These are phyloP conservation scores for Colletotrichum theobromicola DNA, from an alignment of 2,329 filamentous ascomycete species.

Conservation along the genomic window DNA sequence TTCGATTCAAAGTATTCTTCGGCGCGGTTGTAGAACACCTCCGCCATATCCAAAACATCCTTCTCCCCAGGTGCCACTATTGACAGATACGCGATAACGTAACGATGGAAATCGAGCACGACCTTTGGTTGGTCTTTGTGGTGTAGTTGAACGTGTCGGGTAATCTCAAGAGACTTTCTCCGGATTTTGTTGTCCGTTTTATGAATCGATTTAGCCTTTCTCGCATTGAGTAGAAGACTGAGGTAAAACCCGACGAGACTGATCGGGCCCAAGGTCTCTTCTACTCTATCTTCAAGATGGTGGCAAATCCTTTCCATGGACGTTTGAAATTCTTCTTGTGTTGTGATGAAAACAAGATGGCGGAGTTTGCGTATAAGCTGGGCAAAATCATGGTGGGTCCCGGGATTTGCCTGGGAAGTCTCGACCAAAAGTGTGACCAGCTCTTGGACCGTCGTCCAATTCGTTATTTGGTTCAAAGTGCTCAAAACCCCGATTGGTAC, in stretches of 20 bases:
- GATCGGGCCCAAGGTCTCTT: not conserved
- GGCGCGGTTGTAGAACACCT: not conserved
- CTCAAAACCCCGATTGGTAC: slow-evolving; percentile 5
- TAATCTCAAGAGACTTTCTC: not conserved
- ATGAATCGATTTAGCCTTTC: not conserved
- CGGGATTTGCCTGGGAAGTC: not conserved
- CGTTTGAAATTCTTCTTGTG: not conserved
- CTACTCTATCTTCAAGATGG: not conserved
- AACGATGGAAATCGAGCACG: not conserved
- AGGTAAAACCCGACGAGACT: slow-evolving; percentile 4
- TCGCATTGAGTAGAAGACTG: not conserved
- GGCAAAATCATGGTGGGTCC: not conserved
- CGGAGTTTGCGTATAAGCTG: not conserved
- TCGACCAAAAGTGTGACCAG: not conserved
- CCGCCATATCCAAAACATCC: not conserved
- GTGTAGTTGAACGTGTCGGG: not conserved
- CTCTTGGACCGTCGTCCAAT: not conserved
- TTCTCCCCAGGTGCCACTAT: not conserved
- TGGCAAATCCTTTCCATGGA: not conserved
- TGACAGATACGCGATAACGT: not conserved
- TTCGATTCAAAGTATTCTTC: not conserved
- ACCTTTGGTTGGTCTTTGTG: not conserved
- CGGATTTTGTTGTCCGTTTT: not conserved
- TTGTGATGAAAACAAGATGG: not conserved
- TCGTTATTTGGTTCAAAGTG: not conserved